Percentiles rank a stretch among this genome's conserved stretches.
Conservation (phyloP, 352 stramenopile genomes). For the Phytophthora sp. region DNA sequence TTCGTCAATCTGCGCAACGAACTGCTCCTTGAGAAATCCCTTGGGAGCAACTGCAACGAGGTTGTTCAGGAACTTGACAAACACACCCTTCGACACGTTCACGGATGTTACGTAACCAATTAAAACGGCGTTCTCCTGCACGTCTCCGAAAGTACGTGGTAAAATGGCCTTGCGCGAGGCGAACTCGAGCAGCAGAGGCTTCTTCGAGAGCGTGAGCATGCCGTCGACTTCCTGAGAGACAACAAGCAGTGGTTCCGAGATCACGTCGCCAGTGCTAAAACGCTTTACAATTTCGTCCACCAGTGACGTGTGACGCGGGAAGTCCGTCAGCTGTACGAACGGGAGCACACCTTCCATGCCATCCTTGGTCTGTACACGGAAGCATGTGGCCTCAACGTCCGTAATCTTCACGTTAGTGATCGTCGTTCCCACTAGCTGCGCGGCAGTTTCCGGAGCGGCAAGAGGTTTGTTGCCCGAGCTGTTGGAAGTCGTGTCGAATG, state of each 20-base stretch:
- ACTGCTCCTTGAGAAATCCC: conserved; percentile 78
- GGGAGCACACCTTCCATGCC: conserved; percentile 76
- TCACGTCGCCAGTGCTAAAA: conserved; percentile 56
- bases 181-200: conserved; percentile 77
- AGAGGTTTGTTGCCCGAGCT: conserved; percentile 20
- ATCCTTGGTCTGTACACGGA: conserved; percentile 80
- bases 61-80: conserved; percentile 90
- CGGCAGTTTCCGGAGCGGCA: conserved; percentile 27
- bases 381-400: conserved; percentile 64
- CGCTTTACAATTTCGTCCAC: conserved; percentile 73
- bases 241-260: conserved; percentile 67
- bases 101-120: conserved; percentile 86
- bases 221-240: conserved; percentile 74
- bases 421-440: conserved; percentile 56
- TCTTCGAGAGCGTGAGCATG: conserved; percentile 79
- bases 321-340: conserved; percentile 88
- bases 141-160: conserved; percentile 63
- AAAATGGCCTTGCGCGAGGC: conserved; percentile 44
- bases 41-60: conserved; percentile 83
- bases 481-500: conserved; percentile 66
- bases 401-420: conserved; percentile 74
- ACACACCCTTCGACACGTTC: conserved; percentile 77
- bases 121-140: conserved; percentile 65
- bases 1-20: conserved; percentile 70
- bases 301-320: conserved; percentile 76